These are phyloP conservation scores for Solanum gandarillasii DNA, from an alignment of 257 asterid species.

Conservation along the genomic window DNA sequence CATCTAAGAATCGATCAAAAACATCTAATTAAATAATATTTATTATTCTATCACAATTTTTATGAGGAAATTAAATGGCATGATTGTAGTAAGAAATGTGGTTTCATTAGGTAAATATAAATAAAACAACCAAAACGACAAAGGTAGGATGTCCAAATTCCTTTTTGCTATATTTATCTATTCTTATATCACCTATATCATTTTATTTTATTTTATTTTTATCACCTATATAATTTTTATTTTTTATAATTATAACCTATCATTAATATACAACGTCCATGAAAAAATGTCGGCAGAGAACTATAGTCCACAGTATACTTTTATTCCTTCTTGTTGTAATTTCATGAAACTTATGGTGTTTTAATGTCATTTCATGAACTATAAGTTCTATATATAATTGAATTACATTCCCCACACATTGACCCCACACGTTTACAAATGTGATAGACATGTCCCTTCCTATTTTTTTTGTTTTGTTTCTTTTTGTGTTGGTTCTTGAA, in stretches of 20 bases:
- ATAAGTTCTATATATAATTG: background rate
- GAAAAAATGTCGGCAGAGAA: slow-evolving; percentile 6
- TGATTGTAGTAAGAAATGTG: background rate
- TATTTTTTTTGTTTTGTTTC: background rate
- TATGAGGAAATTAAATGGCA: too few relatives aligned
- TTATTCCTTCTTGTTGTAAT: background rate
- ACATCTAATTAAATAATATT: background rate
- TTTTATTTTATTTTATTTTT: background rate
- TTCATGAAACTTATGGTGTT: background rate
- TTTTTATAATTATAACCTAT: background rate
- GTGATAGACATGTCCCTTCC: background rate
- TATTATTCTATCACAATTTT: too few relatives aligned
- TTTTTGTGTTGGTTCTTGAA: background rate
- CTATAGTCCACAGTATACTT: background rate
- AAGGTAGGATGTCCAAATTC: background rate
- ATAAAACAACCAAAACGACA: background rate
- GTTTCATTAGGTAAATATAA: background rate
- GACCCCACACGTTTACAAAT: background rate
- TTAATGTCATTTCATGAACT: background rate
- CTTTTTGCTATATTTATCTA: background rate
- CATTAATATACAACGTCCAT: background rate
- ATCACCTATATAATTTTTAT: background rate
- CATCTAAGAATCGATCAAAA: background rate
- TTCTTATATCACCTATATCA: background rate
- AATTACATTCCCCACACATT: background rate